Base-by-base conservation (phyloP, 2,329 filamentous ascomycete genomes). In the Phaeophleospora eucalypticola region DNA sequence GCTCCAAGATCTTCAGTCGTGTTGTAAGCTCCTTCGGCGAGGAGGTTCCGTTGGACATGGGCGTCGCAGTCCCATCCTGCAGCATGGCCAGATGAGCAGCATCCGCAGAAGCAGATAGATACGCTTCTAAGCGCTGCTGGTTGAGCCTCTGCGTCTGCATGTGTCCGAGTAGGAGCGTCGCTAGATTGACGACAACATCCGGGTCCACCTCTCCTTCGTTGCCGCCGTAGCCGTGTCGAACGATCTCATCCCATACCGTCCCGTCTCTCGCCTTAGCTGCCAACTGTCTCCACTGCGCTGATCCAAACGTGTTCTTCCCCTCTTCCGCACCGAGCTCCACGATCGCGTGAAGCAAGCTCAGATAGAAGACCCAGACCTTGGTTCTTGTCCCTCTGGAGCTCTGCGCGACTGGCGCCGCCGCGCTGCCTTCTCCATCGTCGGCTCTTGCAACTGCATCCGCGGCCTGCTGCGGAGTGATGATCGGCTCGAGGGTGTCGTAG, bases 361-460 rank as follows among this genome's bases (percentile, higher is more conserved):
- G 79, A 66, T 97, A 98, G 61, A 98, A 78, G 68, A 89, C 95
- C 93, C 93, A 98, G 54, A 97, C 86, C 70, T 97, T 98, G 67
- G 95, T 86, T 56, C 90, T 78, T 47, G 88, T 93, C 24, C 84
- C 86, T 56, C 86, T 82, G 35, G 87, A 90, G 43, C 89, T 89
- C 53, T 78, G 81, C 44, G 87, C 84, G 43, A 96, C 82, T 3
- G 89, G 88, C 20, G 89, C 85, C 71, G 59, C 48, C 4, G 38
- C 43, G 36, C 42, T 46, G 32, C 41, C 45, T 14, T 49, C 33
- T 17, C 36, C 44, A 20, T 46, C 47, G 12, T 19, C 57, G 32
- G 67, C 61, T 21, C 65, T 64, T 33, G 29, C 41, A 32, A 18
- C 36, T 36, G 20, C 46, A 27, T 46, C 46, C 10, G 34, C 18